Evolutionary conservation across 805 yeast genomes (phyloP).

Genomic region (Candida xiaguanensis): DNA sequence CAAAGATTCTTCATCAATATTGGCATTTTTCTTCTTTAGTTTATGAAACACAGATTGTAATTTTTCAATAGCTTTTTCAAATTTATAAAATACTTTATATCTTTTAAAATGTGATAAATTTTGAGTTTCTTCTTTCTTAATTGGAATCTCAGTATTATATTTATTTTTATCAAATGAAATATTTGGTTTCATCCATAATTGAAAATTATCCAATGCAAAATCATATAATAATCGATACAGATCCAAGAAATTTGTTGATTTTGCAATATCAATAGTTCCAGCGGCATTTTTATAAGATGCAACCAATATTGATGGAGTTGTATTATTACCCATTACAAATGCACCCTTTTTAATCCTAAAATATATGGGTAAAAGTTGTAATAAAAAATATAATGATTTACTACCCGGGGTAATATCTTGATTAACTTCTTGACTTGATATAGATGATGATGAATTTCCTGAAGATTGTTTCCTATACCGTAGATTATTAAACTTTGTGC

Average conservation of each 20-base stretch:
- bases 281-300: slow-evolving; percentile 52
- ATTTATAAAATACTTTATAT: slow-evolving; percentile 22
- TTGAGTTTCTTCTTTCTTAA: neutral
- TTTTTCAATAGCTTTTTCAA: slow-evolving; percentile 14
- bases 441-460: slow-evolving; percentile 2
- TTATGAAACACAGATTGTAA: slow-evolving; percentile 8
- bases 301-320: slow-evolving; percentile 70
- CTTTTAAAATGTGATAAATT: slow-evolving; percentile 11
- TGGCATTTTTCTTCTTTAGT: slow-evolving; percentile 3
- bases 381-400: slow-evolving; percentile 15
- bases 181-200: slow-evolving; percentile 65
- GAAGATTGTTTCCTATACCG: slow-evolving; percentile 9
- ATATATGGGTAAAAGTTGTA: slow-evolving; percentile 57
- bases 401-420: neutral
- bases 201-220: slow-evolving; percentile 48
- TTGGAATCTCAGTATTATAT: neutral
- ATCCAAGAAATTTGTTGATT: slow-evolving; percentile 50
- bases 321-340: slow-evolving; percentile 71
- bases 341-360: slow-evolving; percentile 63
- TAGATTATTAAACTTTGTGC: slow-evolving; percentile 6
- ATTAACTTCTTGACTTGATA: neutral
- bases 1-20: neutral
- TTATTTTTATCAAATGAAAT: slow-evolving; percentile 46
- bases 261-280: slow-evolving; percentile 56
- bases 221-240: slow-evolving; percentile 45